Conservation (phyloP, 331 rosid species). For the Pyrus hybrid region DNA sequence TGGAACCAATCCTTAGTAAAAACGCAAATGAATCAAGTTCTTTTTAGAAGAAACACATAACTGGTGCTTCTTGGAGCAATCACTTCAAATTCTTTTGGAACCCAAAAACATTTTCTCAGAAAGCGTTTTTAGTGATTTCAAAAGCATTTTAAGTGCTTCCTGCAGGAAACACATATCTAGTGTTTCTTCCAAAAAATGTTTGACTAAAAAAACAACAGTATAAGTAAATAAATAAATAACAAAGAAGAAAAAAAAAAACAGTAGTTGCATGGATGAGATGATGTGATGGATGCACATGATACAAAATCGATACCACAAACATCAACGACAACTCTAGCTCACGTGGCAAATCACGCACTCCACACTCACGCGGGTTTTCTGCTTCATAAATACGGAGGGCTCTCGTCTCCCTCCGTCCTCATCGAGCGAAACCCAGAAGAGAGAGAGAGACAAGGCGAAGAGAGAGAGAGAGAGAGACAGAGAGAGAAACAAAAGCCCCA, state of each 20-base stretch:
- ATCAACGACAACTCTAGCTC: not conserved
- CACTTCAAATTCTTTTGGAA: no score
- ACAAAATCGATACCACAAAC: not conserved
- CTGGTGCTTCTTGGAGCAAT: no score
- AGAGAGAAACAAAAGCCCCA: constrained; percentile 5
- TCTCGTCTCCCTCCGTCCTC: not conserved
- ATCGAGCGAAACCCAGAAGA: not conserved
- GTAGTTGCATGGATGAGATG: not conserved
- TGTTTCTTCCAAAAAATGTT: no score
- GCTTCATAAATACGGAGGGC: constrained; percentile 19
- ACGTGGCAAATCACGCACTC: not conserved
- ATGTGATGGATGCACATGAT: not conserved
- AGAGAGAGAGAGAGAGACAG: constrained; percentile 23
- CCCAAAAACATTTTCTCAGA: no score
- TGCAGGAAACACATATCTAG: no score
- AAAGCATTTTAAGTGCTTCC: no score
- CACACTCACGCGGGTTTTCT: not conserved
- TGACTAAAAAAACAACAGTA: not conserved
- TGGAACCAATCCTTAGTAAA: no score
- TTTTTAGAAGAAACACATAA: no score
- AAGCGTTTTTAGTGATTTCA: no score
- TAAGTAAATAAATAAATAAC: not conserved
- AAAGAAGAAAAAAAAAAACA: not conserved
- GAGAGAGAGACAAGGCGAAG: not conserved
- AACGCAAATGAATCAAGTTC: no score